A percentile compares a stretch with the other conserved stretches of the same genome.
Conservation (phyloP, 23 red algal genomes). For the Gracilaria gracilis region DNA sequence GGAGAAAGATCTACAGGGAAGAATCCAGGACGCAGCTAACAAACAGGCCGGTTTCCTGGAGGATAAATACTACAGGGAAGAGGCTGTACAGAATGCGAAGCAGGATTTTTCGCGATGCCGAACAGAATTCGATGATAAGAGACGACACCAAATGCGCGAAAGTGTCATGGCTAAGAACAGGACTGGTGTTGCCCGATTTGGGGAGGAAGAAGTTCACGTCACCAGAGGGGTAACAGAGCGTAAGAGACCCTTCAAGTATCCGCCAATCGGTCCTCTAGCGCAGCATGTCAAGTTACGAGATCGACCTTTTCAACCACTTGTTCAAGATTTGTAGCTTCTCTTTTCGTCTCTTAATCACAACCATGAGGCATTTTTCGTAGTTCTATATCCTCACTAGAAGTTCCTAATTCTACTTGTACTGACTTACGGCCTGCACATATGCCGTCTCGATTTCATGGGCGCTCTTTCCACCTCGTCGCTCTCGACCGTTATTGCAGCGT, state of each 20-base stretch:
- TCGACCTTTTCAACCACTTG: constrained; percentile 36
- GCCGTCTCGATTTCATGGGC: constrained; percentile 72
- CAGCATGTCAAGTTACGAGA: constrained; percentile 68
- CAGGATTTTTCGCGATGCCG: constrained; percentile 1
- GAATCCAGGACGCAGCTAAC: neutral
- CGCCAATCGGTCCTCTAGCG: constrained; percentile 86
- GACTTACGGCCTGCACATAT: constrained; percentile 62
- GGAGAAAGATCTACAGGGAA: constrained; percentile 24
- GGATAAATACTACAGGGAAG: constrained; percentile 39
- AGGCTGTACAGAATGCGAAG: constrained; percentile 19
- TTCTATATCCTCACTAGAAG: constrained; percentile 2
- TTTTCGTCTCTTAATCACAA: constrained; percentile 51
- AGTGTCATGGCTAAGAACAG: constrained; percentile 16
- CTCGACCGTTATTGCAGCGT: constrained; percentile 40
- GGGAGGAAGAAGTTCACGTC: neutral
- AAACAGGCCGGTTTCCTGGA: constrained; percentile 21
- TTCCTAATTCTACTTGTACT: constrained; percentile 51
- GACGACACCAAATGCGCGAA: constrained; percentile 37
- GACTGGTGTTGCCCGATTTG: constrained; percentile 53
- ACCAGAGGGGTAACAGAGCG: neutral
- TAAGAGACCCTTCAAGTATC: constrained; percentile 41
- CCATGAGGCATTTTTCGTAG: constrained; percentile 34
- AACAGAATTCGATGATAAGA: constrained; percentile 32
- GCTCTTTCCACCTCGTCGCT: constrained; percentile 52
- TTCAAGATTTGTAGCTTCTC: constrained; percentile 11